Evolutionary conservation across 768 basidiomycete genomes (phyloP).

Genomic region (Leccinum uliginosum): DNA sequence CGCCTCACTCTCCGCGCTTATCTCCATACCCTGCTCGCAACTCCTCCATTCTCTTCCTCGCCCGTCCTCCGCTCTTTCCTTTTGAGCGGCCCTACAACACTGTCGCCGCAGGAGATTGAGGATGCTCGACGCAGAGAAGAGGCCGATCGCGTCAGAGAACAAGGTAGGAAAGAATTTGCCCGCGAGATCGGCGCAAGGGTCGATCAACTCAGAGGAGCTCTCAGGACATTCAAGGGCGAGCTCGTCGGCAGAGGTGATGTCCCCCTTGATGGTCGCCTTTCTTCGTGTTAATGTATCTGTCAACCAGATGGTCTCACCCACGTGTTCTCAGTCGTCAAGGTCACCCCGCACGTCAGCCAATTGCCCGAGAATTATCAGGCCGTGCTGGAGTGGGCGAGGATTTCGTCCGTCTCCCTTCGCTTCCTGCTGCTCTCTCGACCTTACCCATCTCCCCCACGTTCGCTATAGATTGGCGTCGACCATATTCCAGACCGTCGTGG

Average conservation of each 20-base stretch:
- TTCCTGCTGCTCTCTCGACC: background rate
- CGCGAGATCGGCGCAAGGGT: slow-evolving; percentile 83
- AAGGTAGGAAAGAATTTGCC: slow-evolving; percentile 81
- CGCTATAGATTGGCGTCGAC: slow-evolving; percentile 81
- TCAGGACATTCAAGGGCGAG: slow-evolving; percentile 89
- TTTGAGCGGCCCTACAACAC: slow-evolving; percentile 63
- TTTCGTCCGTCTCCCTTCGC: slow-evolving; percentile 65
- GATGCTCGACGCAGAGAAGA: slow-evolving; percentile 82
- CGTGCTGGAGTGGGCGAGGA: slow-evolving; percentile 94
- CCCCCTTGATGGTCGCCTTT: background rate
- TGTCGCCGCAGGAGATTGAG: slow-evolving; percentile 69
- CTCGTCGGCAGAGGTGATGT: slow-evolving; percentile 75
- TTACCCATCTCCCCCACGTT: slow-evolving; percentile 4
- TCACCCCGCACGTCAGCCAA: slow-evolving; percentile 68
- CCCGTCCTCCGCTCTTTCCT: slow-evolving; percentile 86
- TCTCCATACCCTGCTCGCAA: slow-evolving; percentile 73
- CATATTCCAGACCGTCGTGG: slow-evolving; percentile 92
- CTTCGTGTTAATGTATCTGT: slow-evolving; percentile 3
- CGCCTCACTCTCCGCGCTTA: slow-evolving; percentile 90
- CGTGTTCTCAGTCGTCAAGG: slow-evolving; percentile 85
- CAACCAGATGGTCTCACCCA: slow-evolving; percentile 77
- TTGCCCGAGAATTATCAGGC: slow-evolving; percentile 84
- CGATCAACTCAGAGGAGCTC: slow-evolving; percentile 76
- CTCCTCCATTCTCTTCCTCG: slow-evolving; percentile 72
- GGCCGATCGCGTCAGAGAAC: slow-evolving; percentile 82